phyloP scores from a whole-genome alignment of 2,329 filamentous ascomycete genomes.

The Ceratocystis cubensis region DNA sequence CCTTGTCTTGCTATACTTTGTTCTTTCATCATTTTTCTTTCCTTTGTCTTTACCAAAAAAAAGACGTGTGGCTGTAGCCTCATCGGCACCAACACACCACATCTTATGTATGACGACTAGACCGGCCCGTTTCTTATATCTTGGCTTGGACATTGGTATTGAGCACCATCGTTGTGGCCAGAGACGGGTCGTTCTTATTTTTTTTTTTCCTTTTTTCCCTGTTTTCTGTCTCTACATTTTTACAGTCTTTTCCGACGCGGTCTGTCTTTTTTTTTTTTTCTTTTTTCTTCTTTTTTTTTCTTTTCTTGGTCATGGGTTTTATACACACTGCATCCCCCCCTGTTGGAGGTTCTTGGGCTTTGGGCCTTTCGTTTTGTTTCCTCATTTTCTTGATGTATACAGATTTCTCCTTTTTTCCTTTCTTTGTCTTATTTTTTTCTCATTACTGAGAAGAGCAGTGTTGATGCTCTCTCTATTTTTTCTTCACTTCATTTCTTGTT shows the following conservation, averaged over 20 bases:
- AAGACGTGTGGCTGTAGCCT: constrained; percentile 7
- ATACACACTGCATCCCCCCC: neutral
- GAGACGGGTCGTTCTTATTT: neutral
- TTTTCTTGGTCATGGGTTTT: constrained; percentile 7
- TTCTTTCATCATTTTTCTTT: neutral
- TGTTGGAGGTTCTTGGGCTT: constrained; percentile 1
- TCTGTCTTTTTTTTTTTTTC: neutral
- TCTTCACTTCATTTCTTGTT: neutral
- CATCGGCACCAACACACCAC: constrained; percentile 2
- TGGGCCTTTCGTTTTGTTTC: constrained; percentile 1
- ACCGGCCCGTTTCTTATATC: neutral
- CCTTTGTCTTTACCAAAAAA: neutral
- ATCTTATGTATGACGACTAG: constrained; percentile 6
- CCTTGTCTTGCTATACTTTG: neutral
- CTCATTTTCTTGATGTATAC: constrained; percentile 8
- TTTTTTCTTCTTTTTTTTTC: neutral
- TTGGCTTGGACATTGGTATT: no score
- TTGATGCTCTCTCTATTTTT: neutral
- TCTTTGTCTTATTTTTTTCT: neutral
- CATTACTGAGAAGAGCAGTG: neutral
- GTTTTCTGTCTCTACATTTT: neutral
- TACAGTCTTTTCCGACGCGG: constrained; percentile 7
- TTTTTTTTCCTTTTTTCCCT: neutral
- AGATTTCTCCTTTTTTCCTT: neutral
- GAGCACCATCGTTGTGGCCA: neutral